Percentiles rank a stretch among this genome's conserved stretches.
Evolutionary conservation across 495 filamentous ascomycete species (phyloP).

Genomic region (Echria macrotheca): DNA sequence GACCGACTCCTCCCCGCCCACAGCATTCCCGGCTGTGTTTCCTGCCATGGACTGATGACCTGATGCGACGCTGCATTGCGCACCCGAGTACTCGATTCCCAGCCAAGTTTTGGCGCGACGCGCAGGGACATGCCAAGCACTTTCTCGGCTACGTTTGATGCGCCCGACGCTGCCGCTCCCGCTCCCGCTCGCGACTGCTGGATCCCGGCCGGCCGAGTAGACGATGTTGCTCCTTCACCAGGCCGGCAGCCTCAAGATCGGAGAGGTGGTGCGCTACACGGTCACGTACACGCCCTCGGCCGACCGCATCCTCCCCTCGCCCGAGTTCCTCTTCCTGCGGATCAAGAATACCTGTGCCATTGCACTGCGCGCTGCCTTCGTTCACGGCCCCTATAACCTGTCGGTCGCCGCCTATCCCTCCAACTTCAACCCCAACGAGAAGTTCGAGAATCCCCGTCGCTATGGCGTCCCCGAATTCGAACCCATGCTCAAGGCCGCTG

Average conservation of each 20-base stretch:
- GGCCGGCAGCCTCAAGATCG: constrained; percentile 81
- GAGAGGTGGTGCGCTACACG: constrained; percentile 87
- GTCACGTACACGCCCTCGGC: constrained; percentile 85
- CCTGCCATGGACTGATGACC: no score
- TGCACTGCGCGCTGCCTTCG: constrained; percentile 85
- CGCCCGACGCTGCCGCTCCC: not conserved
- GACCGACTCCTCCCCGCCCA: no score
- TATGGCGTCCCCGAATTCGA: constrained; percentile 82
- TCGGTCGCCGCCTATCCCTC: constrained; percentile 78
- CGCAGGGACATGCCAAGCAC: no score
- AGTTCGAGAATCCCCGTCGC: constrained; percentile 53
- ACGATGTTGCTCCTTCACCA: constrained; percentile 88
- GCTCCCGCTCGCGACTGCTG: not conserved
- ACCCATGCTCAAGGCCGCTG: constrained; percentile 91
- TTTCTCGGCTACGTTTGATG: not conserved
- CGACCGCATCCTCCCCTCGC: constrained; percentile 82
- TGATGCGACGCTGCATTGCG: no score
- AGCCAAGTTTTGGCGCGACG: no score
- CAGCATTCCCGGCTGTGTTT: no score
- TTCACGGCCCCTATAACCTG: constrained; percentile 91
- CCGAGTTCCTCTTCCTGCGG: constrained; percentile 69
- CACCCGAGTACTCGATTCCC: no score
- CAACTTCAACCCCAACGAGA: constrained; percentile 71
- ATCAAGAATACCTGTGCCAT: constrained; percentile 90
- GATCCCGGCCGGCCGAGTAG: not conserved